These are phyloP conservation scores for Amanita brunnescens DNA, from an alignment of 768 basidiomycete genomes.

Conservation along the genomic window DNA sequence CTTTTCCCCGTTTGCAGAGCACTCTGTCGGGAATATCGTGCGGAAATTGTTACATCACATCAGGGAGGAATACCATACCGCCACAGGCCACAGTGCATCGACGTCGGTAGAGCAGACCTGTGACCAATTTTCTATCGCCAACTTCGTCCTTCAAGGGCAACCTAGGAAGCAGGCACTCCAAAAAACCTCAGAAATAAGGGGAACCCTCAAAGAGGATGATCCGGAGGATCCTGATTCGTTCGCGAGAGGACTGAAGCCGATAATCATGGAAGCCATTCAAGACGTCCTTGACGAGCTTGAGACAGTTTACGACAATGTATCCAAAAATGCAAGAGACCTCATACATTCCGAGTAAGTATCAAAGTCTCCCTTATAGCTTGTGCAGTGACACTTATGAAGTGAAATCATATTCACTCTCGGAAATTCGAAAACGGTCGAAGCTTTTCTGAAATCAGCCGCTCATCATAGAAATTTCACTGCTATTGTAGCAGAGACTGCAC, in stretches of 20 bases:
- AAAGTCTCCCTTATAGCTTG: neutral
- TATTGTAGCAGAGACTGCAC: constrained; percentile 92
- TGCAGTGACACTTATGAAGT: neutral
- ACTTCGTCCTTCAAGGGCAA: constrained; percentile 77
- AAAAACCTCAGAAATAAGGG: constrained; percentile 41
- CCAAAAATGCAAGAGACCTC: constrained; percentile 90
- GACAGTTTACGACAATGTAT: constrained; percentile 90
- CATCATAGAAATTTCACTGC: constrained; percentile 91
- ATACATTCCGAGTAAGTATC: constrained; percentile 90
- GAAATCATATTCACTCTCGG: constrained; percentile 62
- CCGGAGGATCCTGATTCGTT: constrained; percentile 73
- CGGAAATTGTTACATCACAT: constrained; percentile 90
- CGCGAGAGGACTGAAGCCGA: constrained; percentile 74
- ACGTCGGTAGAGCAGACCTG: constrained; percentile 16
- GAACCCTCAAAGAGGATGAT: constrained; percentile 59
- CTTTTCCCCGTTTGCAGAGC: constrained; percentile 44
- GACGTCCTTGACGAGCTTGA: constrained; percentile 95
- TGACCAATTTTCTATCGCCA: constrained; percentile 62
- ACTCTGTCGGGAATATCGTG: constrained; percentile 91
- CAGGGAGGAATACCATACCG: constrained; percentile 89
- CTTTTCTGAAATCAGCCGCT: constrained; percentile 87
- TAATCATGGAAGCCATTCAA: constrained; percentile 94
- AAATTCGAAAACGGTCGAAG: constrained; percentile 89
- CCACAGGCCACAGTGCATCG: constrained; percentile 39
- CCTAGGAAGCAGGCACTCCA: constrained; percentile 42